Evolutionary conservation across 768 basidiomycete genomes (phyloP).

Genomic region (Austroboletus festivus): DNA sequence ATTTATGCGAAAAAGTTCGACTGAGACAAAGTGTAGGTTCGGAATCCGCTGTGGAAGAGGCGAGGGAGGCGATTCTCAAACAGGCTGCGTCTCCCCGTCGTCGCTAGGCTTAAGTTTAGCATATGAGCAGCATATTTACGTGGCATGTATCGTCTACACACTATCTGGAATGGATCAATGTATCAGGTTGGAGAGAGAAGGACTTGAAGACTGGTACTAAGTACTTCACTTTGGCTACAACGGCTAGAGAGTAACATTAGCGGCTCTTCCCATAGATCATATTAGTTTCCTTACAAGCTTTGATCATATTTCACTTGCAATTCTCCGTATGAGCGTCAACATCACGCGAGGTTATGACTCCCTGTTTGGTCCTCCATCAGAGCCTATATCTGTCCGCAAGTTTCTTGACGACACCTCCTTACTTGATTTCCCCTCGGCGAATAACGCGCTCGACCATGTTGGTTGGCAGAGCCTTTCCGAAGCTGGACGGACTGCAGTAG

Average conservation of each 20-base stretch:
- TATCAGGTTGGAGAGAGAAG: slow-evolving; percentile 1
- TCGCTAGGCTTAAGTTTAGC: slow-evolving; percentile 14
- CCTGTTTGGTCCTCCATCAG: slow-evolving; percentile 63
- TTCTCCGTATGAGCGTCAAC: slow-evolving; percentile 22
- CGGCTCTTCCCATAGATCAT: too few relatives aligned
- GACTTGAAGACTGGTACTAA: too few relatives aligned
- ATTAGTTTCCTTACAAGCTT: too few relatives aligned
- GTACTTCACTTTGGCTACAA: too few relatives aligned
- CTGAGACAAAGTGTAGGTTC: slow-evolving; percentile 46
- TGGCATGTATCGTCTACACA: slow-evolving; percentile 25
- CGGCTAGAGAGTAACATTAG: too few relatives aligned
- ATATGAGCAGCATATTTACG: slow-evolving; percentile 21
- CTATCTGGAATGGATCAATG: slow-evolving; percentile 25
- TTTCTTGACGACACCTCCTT: slow-evolving; percentile 40
- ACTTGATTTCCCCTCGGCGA: slow-evolving; percentile 6
- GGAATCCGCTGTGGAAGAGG: slow-evolving; percentile 62
- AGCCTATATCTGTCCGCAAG: slow-evolving; percentile 43
- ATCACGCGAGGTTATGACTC: slow-evolving; percentile 41
- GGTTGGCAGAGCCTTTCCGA: slow-evolving; percentile 25
- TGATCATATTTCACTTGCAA: too few relatives aligned
- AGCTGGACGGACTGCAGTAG: slow-evolving; percentile 30
- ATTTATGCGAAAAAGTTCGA: not conserved
- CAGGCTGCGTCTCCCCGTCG: slow-evolving; percentile 40
- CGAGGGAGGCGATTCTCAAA: slow-evolving; percentile 73
- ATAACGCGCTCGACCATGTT: slow-evolving; percentile 11